phyloP scores from a whole-genome alignment of 176 grass and related monocot genomes.

The Lolium multiflorum region DNA sequence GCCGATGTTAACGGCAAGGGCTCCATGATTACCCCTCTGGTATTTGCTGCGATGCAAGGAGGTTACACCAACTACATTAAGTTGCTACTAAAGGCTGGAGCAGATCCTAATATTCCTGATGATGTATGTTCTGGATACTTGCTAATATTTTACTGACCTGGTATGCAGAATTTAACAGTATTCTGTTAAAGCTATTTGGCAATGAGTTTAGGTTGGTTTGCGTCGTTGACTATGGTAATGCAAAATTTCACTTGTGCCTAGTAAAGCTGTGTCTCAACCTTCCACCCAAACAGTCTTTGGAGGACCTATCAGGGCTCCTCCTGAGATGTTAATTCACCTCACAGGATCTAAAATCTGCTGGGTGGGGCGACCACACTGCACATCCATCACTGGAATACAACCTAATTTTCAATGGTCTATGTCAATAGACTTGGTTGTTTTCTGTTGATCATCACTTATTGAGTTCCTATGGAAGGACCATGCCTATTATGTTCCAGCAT shows the following conservation, averaged over 20 bases:
- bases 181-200: background rate
- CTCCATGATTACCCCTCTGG: background rate
- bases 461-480: background rate
- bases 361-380: background rate
- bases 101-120: too few relatives aligned
- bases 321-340: slow-evolving; percentile 1
- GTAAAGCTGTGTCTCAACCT: background rate
- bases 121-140: slow-evolving; percentile 38
- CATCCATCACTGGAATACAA: background rate
- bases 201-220: slow-evolving; percentile 17
- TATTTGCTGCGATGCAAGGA: background rate
- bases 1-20: slow-evolving; percentile 41
- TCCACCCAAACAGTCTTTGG: background rate
- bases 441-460: background rate
- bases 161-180: background rate
- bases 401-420: background rate
- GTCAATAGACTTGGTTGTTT: background rate
- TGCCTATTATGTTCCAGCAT: background rate
- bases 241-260: background rate
- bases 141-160: background rate
- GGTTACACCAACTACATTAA: slow-evolving; percentile 37
- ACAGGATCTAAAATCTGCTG: background rate
- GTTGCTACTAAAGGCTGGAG: slow-evolving; percentile 6
- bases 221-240: background rate
- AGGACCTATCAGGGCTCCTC: background rate